Conservation (phyloP, 495 filamentous ascomycete species). For the Massariosphaeria phaeospora region DNA sequence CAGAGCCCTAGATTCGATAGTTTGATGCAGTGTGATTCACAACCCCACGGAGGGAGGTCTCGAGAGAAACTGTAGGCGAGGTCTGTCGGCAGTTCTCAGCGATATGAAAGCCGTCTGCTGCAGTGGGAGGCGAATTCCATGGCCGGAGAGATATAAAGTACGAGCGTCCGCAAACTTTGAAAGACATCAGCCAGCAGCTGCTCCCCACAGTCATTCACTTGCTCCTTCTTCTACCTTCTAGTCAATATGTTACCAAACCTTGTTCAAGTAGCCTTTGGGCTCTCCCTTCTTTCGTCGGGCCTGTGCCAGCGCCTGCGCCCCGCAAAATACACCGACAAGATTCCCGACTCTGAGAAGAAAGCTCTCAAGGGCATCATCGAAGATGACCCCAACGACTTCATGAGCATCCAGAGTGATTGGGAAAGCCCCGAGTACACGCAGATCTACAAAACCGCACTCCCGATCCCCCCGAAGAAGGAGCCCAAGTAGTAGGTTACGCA, state of each 20-base stretch:
- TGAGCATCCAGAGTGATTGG: not conserved
- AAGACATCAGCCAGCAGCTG: not conserved
- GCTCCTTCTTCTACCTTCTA: not conserved
- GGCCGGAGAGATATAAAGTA: too few relatives aligned
- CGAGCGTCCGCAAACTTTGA: not conserved
- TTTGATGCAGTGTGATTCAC: not conserved
- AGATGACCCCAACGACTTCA: not conserved
- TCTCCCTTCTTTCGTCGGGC: not conserved
- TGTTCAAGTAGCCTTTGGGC: not conserved
- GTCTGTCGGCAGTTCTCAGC: too few relatives aligned
- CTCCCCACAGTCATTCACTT: not conserved
- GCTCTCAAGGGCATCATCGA: not conserved
- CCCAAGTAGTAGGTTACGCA: conserved; percentile 30
- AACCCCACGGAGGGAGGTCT: not conserved
- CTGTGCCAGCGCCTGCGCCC: not conserved
- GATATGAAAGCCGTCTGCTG: not conserved
- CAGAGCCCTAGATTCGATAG: not conserved
- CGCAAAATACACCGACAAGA: too few relatives aligned
- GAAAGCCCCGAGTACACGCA: conserved; percentile 41
- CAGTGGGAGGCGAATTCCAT: not conserved
- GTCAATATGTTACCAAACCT: not conserved
- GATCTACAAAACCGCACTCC: conserved; percentile 46
- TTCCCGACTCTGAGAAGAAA: not conserved
- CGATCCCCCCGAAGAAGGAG: conserved; percentile 47
- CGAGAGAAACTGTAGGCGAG: not conserved